Percentiles rank a stretch among this genome's conserved stretches.
phyloP scores from a whole-genome alignment of 164 flowering plant species.

The Berberis thunbergii region DNA sequence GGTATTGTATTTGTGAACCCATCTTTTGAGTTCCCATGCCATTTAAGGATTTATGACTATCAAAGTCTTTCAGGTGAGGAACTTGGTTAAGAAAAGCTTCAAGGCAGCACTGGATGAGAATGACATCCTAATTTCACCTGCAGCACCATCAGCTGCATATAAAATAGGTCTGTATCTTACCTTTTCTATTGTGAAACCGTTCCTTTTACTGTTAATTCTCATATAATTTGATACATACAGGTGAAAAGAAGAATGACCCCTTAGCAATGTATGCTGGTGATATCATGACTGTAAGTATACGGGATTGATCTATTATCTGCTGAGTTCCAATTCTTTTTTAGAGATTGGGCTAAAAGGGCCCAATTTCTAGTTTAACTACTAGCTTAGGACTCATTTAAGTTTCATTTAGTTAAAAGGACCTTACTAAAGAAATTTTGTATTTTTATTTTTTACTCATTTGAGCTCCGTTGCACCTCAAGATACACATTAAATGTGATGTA shows the following conservation, averaged over 20 bases:
- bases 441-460: no score
- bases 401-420: no score
- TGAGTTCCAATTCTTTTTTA: background rate
- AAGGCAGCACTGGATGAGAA: slow-evolving; percentile 63
- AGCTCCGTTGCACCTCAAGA: no score
- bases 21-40: background rate
- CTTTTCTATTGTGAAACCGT: background rate
- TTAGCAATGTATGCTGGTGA: slow-evolving; percentile 98
- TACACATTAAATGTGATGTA: no score
- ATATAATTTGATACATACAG: slow-evolving; percentile 25
- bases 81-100: slow-evolving; percentile 50
- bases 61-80: slow-evolving; percentile 69
- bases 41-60: slow-evolving; percentile 20
- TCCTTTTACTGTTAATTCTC: background rate
- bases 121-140: slow-evolving; percentile 91
- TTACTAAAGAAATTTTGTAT: no score
- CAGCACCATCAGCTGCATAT: slow-evolving; percentile 94
- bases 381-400: no score
- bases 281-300: slow-evolving; percentile 82
- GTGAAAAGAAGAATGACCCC: slow-evolving; percentile 92
- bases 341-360: background rate
- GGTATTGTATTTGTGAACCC: background rate
- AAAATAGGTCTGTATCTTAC: slow-evolving; percentile 51
- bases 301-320: background rate
- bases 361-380: background rate